A percentile compares a stretch with the other conserved stretches of the same genome.
phyloP scores from a whole-genome alignment of 306 rosid genomes.

The Medicago lupulina region DNA sequence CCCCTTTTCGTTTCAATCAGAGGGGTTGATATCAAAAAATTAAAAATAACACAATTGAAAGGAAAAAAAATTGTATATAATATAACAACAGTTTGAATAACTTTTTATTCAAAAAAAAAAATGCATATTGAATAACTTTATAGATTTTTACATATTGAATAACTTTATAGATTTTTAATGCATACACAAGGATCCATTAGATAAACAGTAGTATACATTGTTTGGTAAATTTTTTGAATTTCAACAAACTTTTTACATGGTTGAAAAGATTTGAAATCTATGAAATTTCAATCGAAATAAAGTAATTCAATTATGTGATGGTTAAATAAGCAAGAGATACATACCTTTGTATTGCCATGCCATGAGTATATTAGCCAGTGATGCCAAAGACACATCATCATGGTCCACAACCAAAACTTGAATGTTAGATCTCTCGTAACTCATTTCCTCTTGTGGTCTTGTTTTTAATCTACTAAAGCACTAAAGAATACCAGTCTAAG shows the following conservation, averaged over 20 bases:
- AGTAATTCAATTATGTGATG: neutral
- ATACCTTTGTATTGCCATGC: conserved; percentile 64
- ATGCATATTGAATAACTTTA: too few species aligned
- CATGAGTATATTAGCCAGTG: conserved; percentile 55
- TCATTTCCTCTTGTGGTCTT: conserved; percentile 36
- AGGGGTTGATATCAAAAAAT: too few species aligned
- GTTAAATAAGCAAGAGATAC: neutral
- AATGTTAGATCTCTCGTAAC: conserved; percentile 33
- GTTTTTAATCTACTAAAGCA: neutral
- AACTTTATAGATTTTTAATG: too few species aligned
- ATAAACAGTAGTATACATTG: too few species aligned
- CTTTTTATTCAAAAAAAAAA: too few species aligned
- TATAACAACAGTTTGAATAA: too few species aligned
- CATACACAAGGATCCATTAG: too few species aligned
- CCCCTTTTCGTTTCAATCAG: too few species aligned
- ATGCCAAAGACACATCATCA: conserved; percentile 55
- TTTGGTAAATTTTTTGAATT: neutral
- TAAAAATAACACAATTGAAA: too few species aligned
- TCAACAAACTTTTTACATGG: neutral
- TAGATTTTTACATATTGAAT: too few species aligned
- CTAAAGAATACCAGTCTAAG: neutral
- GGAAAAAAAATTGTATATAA: too few species aligned
- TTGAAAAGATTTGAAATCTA: neutral
- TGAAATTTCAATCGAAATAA: neutral
- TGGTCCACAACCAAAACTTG: conserved; percentile 71